Evolutionary conservation across 208 protist genomes (phyloP).

Genomic region (Trypanosoma grayi): DNA sequence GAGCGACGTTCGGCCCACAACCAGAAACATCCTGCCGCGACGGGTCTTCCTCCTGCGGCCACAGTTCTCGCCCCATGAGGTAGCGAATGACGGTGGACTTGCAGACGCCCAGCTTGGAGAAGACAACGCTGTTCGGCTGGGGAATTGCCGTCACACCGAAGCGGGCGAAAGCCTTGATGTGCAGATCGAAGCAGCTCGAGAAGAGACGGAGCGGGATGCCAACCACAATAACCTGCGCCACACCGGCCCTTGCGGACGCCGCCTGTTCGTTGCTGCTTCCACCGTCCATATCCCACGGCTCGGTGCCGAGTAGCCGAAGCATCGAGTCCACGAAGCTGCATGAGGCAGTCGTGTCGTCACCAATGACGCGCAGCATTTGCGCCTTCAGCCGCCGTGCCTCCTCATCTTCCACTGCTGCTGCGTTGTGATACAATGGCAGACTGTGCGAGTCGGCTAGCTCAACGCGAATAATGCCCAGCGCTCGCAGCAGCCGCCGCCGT

Average conservation of each 20-base stretch:
- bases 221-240: constrained; percentile 79
- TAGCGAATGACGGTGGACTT: constrained; percentile 85
- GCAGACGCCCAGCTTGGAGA: constrained; percentile 82
- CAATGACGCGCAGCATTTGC: not conserved
- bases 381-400: not conserved
- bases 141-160: constrained; percentile 69
- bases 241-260: not conserved
- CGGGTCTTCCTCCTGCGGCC: constrained; percentile 25
- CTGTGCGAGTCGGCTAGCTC: constrained; percentile 46
- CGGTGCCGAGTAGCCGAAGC: constrained; percentile 19
- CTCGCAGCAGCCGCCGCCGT: constrained; percentile 32
- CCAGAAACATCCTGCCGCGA: too few species aligned
- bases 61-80: constrained; percentile 48
- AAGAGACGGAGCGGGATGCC: constrained; percentile 73
- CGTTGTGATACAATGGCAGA: too few species aligned
- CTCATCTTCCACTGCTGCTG: not conserved
- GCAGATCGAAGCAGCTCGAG: constrained; percentile 55
- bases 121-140: constrained; percentile 89
- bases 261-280: not conserved
- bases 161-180: constrained; percentile 36
- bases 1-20: too few species aligned
- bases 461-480: constrained; percentile 63
- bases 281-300: not conserved
- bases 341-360: not conserved
- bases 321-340: constrained; percentile 1